Base-by-base conservation (phyloP, 2,329 filamentous ascomycete species). In the Cladosporium phlei region DNA sequence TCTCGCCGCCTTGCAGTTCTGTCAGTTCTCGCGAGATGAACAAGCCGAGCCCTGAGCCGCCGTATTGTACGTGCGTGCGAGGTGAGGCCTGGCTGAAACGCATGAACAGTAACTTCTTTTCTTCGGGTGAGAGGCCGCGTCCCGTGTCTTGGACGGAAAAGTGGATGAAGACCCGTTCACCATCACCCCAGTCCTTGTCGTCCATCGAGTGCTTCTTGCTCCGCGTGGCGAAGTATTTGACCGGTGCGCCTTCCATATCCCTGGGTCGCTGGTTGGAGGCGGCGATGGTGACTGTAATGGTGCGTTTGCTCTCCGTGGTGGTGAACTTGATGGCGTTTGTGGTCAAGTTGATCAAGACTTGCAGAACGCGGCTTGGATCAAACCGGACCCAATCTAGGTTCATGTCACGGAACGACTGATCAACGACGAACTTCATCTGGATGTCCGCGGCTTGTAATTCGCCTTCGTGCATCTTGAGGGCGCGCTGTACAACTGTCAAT, bases 291-390 rank as follows among this genome's bases (percentile, higher is more conserved):
- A 89, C 78, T 5, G 74, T 74, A 52, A 89, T 88, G 3, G 78
- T 77, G 6, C 81, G 76, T 10, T 71, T 77, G 12, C 73, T 72
- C 14, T 82, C 78, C 0, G 74, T 74, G 27, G 80, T 80, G 1
- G 87, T 91, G 59, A 90, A 91, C 58, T 91, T 91, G 63, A 91
- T 82, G 0, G 86, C 85, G 57, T 91, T 91, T 6, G 85, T 87
- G 7, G 86, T 77, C 1, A 91, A 73, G 56, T 91, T 91, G 62
- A 91, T 88, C 3, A 90, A 71, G 1, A 90, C 83, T 63, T 91
- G 86, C 42, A 86, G 76, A 39, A 91, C 80, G 19, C 86, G 76
- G 12, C 82, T 85, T 0, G 86, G 83, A 60, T 91, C 87, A 21
- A 88, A 71, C 52, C 77, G 84, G 30, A 89, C 78, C 72, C 80